Evolutionary conservation across 2,329 filamentous ascomycete genomes (phyloP).

Genomic region (Aspergillus chevalieri): DNA sequence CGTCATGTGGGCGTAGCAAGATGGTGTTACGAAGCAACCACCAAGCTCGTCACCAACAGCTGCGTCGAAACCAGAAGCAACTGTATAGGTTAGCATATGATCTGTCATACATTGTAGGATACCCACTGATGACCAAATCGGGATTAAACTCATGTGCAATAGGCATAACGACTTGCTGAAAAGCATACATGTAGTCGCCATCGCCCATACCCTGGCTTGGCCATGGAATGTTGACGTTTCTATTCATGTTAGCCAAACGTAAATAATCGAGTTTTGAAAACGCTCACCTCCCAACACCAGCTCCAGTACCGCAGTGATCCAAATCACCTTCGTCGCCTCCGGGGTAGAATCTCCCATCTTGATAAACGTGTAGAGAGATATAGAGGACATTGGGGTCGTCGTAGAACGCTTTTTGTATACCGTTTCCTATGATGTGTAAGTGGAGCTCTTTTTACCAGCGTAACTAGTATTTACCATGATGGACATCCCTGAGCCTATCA

Average conservation of each 20-base stretch:
- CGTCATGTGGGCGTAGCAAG: conserved; percentile 96
- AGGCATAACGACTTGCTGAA: conserved; percentile 93
- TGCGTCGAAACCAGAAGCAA: conserved; percentile 93
- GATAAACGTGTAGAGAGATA: conserved; percentile 87
- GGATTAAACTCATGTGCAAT: conserved; percentile 90
- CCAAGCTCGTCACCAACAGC: conserved; percentile 89
- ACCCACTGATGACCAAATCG: conserved; percentile 71
- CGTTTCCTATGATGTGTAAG: conserved; percentile 60
- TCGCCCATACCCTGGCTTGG: conserved; percentile 76
- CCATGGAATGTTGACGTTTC: conserved; percentile 66
- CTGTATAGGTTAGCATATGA: conserved; percentile 30
- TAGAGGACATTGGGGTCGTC: conserved; percentile 91
- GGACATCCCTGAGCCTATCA: conserved; percentile 53
- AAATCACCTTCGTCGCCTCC: conserved; percentile 53
- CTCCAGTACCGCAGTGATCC: conserved; percentile 53
- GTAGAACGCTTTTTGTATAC: conserved; percentile 94
- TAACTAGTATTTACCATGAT: conserved; percentile 48
- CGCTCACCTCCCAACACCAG: conserved; percentile 50
- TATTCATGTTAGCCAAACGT: conserved; percentile 12
- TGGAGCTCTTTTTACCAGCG: background rate
- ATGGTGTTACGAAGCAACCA: conserved; percentile 82
- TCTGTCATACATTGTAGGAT: background rate
- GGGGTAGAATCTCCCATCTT: conserved; percentile 80
- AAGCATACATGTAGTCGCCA: conserved; percentile 92
- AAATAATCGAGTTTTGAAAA: too few relatives aligned